phyloP scores from a whole-genome alignment of 2,329 filamentous ascomycete genomes.

The Aspergillus ochraceoroseus region DNA sequence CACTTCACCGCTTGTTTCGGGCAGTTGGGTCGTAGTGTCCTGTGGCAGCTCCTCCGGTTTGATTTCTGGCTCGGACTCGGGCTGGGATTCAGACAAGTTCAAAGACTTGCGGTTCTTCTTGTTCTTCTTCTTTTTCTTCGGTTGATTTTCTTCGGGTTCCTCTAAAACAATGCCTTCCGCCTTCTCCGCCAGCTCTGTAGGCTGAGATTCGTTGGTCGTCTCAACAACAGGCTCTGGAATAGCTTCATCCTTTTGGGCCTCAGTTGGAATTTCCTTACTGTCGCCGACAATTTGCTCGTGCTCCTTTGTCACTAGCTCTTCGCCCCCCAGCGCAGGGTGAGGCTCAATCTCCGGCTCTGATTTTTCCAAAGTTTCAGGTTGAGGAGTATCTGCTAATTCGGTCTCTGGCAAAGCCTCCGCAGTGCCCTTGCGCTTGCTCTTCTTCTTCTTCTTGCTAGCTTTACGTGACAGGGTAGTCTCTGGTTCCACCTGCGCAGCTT shows the following conservation, averaged over 20 bases:
- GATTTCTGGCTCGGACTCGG: conserved; percentile 9
- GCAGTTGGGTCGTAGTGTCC: conserved; percentile 4
- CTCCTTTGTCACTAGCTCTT: conserved; percentile 13
- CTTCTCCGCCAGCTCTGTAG: conserved; percentile 2
- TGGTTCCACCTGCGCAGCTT: conserved; percentile 1
- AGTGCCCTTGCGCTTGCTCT: conserved; percentile 21
- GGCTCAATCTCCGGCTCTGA: not conserved
- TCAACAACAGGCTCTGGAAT: not conserved
- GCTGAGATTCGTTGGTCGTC: conserved; percentile 3
- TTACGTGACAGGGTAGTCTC: conserved; percentile 17
- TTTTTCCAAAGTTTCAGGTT: conserved; percentile 6
- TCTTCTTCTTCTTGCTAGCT: conserved; percentile 23
- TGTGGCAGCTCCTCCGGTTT: conserved; percentile 9
- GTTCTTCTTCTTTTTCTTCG: conserved; percentile 24
- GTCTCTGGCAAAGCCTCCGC: conserved; percentile 4
- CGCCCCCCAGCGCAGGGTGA: conserved; percentile 15
- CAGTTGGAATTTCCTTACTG: not conserved
- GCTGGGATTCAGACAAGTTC: conserved; percentile 13
- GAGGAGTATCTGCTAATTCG: conserved; percentile 7
- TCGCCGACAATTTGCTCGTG: not conserved
- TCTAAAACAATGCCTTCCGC: conserved; percentile 10
- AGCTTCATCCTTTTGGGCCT: not conserved
- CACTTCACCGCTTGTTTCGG: conserved; percentile 21
- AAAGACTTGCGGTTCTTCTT: conserved; percentile 22
- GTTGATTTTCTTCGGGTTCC: conserved; percentile 13